Evolutionary conservation across 345 rosid genomes (phyloP), one percentile per base, ranked within the genome.

Genomic region (Eucalyptus brandiana): DNA sequence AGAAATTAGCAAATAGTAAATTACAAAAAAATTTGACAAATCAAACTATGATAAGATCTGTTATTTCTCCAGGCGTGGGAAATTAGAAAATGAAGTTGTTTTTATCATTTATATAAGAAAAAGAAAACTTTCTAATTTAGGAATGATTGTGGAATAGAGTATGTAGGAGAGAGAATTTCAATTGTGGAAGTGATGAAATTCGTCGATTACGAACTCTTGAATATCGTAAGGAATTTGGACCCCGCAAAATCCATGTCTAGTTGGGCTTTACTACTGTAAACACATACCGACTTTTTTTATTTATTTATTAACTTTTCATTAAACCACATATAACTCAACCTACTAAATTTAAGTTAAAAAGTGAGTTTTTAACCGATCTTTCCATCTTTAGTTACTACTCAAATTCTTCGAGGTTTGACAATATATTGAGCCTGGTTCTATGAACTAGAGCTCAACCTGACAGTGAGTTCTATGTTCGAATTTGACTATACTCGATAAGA

Each of bases 341-440:
- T 26, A 53, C 26, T 53, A 21, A 21, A 53, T 53, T 19, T 21
- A 21, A 53, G 26, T 53, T 19, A 53, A 62, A 65, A 4, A 14
- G 19, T n/a, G 3, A 4, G 21, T 28, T 4, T 65, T n/a, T 15
- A n/a, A n/a, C 76, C 76, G 0, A 65, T n/a, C 5, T 65, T n/a
- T 1, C 11, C 37, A 65, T 11, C 37, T 65, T n/a, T n/a, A 69
- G 44, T 69, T 17, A 34, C 80, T 69, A 9, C 80, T 69, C 42
- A 9, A 69, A 76, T 37, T 76, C 28, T 76, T 21, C 28, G 8
- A 37, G 45, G 24, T 19, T 72, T 37, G 28, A 19, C 83, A 19
- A 19, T 37, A 11, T 21, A 37, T 34, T 24, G 53, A 85, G 23
- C 54, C 34, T 30, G 37, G 23, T 45, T 40, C 34, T 26, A 10